Evolutionary conservation across 2,329 filamentous ascomycete genomes (phyloP), one percentile per base, ranked within the genome.

Genomic region (Penicillium sp.): DNA sequence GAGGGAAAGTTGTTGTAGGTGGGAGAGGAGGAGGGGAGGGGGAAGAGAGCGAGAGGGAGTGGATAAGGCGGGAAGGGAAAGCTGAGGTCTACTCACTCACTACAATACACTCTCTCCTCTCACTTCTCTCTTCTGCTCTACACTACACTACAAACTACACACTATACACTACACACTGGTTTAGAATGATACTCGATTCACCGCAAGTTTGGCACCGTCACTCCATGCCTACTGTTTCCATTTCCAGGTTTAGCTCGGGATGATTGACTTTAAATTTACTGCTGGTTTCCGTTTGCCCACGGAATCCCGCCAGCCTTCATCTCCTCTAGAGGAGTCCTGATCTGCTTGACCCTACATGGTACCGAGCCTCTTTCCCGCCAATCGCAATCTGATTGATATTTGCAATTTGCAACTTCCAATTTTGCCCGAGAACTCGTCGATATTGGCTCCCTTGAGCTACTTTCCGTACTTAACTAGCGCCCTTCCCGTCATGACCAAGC

Each of bases 31-130:
- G 52, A 47, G 56, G 51, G 52, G 52, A 49, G 51, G 42, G 40
- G 56, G 39, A 44, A 49, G 51, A 52, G 49, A 40, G 57, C 48
- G 45, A 51, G 46, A 52, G 39, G 53, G 50, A 45, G 60, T 62
- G 62, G 60, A 60, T 61, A 61, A n/a, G n/a, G n/a, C n/a, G n/a
- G n/a, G 39, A 48, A 55, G 58, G 59, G 36, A 18, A 43, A 52
- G 54, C 54, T 58, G 55, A 54, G 47, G 40, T 40, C 37, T n/a
- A 43, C 14, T 26, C 23, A 24, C 37, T 42, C 5, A 7, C 5
- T 18, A 24, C 16, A 14, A n/a, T 42, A 42, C 37, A 24, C 14
- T 14, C 37, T 37, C 18, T 19, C 16, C 19, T 37, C 24, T 28
- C 24, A 37, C 18, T 21, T 37, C 18, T 19, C 19, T 21, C 19